A percentile compares a stretch with the other conserved stretches of the same genome.
Evolutionary conservation across 2,329 filamentous ascomycete species (phyloP).

Genomic region (Aspergillaceae sp.): DNA sequence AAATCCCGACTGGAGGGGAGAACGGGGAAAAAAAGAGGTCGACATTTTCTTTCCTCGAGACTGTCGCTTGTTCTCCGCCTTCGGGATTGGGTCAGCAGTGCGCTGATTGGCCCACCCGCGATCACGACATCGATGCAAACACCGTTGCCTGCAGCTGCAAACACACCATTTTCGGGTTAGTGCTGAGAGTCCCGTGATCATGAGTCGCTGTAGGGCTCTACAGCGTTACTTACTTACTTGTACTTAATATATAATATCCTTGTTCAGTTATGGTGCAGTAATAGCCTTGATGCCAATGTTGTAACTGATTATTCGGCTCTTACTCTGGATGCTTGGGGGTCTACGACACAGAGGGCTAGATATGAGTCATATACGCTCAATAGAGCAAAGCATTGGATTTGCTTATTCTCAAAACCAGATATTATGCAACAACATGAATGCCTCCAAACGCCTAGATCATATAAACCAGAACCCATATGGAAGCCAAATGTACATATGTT

Average conservation of each 20-base stretch:
- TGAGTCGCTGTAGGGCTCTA: no score
- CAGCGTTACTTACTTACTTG: no score
- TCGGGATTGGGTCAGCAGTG: constrained; percentile 28
- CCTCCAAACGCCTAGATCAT: constrained; percentile 10
- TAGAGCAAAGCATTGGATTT: no score
- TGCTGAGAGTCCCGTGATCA: constrained; percentile 24
- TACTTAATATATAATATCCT: no score
- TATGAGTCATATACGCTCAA: no score
- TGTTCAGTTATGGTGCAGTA: no score
- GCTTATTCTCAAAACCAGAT: background rate
- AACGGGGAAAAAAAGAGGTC: constrained; percentile 13
- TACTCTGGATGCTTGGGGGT: no score
- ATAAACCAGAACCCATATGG: constrained; percentile 12
- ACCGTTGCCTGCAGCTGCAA: background rate
- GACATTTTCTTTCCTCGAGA: background rate
- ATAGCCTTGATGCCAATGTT: no score
- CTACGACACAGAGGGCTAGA: no score
- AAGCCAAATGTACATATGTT: constrained; percentile 19
- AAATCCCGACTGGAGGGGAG: background rate
- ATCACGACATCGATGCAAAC: constrained; percentile 41
- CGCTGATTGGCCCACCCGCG: constrained; percentile 31
- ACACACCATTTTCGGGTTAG: constrained; percentile 11
- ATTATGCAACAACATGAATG: constrained; percentile 9
- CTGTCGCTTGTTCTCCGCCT: constrained; percentile 21
- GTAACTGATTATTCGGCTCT: no score